These are phyloP conservation scores for Phytopythium montanum DNA, from an alignment of 352 stramenopile species.

Conservation along the genomic window DNA sequence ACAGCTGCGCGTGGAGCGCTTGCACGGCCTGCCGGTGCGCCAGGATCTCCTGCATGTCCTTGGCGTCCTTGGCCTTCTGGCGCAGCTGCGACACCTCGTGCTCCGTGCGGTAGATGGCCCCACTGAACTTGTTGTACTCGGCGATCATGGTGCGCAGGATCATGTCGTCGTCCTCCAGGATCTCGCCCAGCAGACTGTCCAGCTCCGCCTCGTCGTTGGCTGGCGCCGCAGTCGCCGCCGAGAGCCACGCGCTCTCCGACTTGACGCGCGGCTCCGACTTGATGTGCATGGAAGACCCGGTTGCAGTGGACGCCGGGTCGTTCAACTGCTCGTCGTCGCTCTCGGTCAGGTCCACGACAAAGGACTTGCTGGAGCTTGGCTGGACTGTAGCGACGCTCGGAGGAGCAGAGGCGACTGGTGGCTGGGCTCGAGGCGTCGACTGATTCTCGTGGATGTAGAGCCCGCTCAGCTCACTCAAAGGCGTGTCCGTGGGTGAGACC, in stretches of 20 bases:
- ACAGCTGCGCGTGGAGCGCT: constrained; percentile 21
- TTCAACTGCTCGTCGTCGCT: constrained; percentile 24
- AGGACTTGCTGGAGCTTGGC: background rate
- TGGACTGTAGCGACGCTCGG: background rate
- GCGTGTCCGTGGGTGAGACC: background rate
- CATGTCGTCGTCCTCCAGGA: constrained; percentile 45
- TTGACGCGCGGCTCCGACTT: constrained; percentile 28
- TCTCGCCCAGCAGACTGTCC: constrained; percentile 28
- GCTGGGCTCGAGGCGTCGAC: background rate
- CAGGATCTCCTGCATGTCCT: constrained; percentile 30
- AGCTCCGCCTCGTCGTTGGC: constrained; percentile 19
- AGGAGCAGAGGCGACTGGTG: background rate
- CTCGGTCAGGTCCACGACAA: constrained; percentile 35
- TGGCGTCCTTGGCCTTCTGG: constrained; percentile 1
- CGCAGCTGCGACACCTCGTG: constrained; percentile 24
- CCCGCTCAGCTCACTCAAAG: background rate
- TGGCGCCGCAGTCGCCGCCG: constrained; percentile 11
- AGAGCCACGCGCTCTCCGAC: constrained; percentile 25
- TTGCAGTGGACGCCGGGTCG: background rate
- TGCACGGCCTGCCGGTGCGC: constrained; percentile 11
- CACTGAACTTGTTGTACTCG: constrained; percentile 55
- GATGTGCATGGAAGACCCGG: constrained; percentile 9
- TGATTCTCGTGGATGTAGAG: background rate
- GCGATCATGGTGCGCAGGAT: constrained; percentile 44
- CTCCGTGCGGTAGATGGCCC: constrained; percentile 43